Percentiles rank a stretch among this genome's conserved stretches.
Evolutionary conservation across 2,329 filamentous ascomycete species (phyloP).

Genomic region (Aspergillus sclerotialis): DNA sequence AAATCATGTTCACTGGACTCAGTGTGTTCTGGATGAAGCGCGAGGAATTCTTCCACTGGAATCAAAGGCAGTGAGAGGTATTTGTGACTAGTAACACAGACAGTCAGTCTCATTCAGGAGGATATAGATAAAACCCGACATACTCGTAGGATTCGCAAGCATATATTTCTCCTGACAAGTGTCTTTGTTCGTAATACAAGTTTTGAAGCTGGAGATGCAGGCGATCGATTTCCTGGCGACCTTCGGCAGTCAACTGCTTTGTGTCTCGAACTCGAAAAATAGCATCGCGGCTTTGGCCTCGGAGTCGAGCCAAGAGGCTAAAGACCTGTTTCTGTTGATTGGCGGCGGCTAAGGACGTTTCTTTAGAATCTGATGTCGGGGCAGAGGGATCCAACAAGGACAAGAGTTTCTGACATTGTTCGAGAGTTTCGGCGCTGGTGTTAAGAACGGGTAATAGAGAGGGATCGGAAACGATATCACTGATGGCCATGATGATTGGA

Average conservation of each 20-base stretch:
- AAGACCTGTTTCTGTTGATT: conserved; percentile 74
- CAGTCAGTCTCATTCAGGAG: conserved; percentile 9
- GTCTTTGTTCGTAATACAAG: conserved; percentile 89
- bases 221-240: conserved; percentile 81
- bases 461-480: conserved; percentile 56
- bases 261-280: conserved; percentile 76
- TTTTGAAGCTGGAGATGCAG: conserved; percentile 92
- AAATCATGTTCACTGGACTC: conserved; percentile 68
- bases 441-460: conserved; percentile 62
- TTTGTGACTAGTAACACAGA: conserved; percentile 50
- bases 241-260: conserved; percentile 78
- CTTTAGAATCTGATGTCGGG: conserved; percentile 37
- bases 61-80: conserved; percentile 82
- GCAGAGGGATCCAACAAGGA: conserved; percentile 50
- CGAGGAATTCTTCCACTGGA: conserved; percentile 73
- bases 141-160: conserved; percentile 91
- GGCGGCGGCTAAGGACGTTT: conserved; percentile 53
- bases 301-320: conserved; percentile 70
- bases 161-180: conserved; percentile 80
- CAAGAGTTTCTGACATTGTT: conserved; percentile 58
- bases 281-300: conserved; percentile 75
- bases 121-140: conserved; percentile 27
- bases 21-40: conserved; percentile 66
- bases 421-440: conserved; percentile 65
- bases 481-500: conserved; percentile 44